These are phyloP conservation scores for Neurospora sp. DNA, from an alignment of 2,329 filamentous ascomycete species.

Conservation along the genomic window DNA sequence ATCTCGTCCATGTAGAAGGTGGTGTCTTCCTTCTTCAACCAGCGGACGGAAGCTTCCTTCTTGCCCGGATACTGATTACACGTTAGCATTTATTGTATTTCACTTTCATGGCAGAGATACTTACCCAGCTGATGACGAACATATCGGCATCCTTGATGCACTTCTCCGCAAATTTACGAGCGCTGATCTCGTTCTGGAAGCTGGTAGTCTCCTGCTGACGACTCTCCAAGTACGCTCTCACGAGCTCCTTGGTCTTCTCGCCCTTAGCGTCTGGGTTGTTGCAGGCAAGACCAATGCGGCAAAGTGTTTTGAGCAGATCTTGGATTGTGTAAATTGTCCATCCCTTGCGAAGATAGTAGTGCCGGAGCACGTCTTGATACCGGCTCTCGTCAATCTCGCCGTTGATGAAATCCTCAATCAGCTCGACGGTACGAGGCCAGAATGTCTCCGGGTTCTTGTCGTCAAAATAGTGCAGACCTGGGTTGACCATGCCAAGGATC, in stretches of 20 bases:
- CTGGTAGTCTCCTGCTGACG: constrained; percentile 77
- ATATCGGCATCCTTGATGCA: constrained; percentile 86
- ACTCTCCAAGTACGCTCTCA: constrained; percentile 75
- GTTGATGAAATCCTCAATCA: constrained; percentile 79
- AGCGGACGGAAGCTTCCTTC: constrained; percentile 61
- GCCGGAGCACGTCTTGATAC: constrained; percentile 82
- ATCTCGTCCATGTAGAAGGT: constrained; percentile 86
- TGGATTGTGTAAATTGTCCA: constrained; percentile 93
- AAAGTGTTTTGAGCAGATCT: constrained; percentile 73
- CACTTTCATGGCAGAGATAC: constrained; percentile 27
- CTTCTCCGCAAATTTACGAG: constrained; percentile 86
- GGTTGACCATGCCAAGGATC: constrained; percentile 74
- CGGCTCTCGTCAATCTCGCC: constrained; percentile 72
- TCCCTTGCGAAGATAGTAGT: constrained; percentile 82
- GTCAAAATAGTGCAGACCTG: constrained; percentile 68
- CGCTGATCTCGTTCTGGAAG: constrained; percentile 79
- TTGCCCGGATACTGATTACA: constrained; percentile 52
- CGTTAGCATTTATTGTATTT: constrained; percentile 22
- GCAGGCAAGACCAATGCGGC: constrained; percentile 72
- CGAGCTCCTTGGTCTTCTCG: constrained; percentile 86
- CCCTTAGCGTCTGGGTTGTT: constrained; percentile 71
- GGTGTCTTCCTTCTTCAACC: constrained; percentile 56
- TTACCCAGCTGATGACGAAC: constrained; percentile 83
- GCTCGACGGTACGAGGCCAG: constrained; percentile 74
- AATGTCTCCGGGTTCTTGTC: constrained; percentile 55